phyloP scores from a whole-genome alignment of 108 stramenopile genomes.

The Parmales sp. region DNA sequence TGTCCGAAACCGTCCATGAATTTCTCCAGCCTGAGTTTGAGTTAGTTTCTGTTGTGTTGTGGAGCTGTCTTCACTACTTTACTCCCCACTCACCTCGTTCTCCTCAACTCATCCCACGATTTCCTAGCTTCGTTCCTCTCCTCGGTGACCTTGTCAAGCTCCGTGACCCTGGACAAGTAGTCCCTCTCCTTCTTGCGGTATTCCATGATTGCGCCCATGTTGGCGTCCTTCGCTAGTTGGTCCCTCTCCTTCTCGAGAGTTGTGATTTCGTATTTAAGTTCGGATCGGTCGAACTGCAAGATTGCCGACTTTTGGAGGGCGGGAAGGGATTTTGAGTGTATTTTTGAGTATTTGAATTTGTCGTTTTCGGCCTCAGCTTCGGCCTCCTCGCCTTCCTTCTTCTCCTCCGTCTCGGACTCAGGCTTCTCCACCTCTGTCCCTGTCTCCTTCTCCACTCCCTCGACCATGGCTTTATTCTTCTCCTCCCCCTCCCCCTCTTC shows the following conservation, averaged over 20 bases:
- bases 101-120: slow-evolving; percentile 80
- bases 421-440: slow-evolving; percentile 9
- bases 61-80: no score
- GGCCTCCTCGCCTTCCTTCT: slow-evolving; percentile 8
- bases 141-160: slow-evolving; percentile 81
- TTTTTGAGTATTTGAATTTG: not conserved
- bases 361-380: slow-evolving; percentile 8
- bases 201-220: slow-evolving; percentile 84
- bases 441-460: slow-evolving; percentile 20
- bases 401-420: slow-evolving; percentile 21
- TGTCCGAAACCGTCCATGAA: slow-evolving; percentile 95
- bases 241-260: slow-evolving; percentile 65
- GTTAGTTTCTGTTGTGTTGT: no score
- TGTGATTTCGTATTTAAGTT: slow-evolving; percentile 56
- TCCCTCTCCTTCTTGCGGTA: slow-evolving; percentile 84
- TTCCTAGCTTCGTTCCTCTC: slow-evolving; percentile 69
- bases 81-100: no score
- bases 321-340: slow-evolving; percentile 26
- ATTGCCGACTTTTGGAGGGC: slow-evolving; percentile 38
- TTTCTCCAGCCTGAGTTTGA: slow-evolving; percentile 85
- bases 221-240: slow-evolving; percentile 71
- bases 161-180: slow-evolving; percentile 67
- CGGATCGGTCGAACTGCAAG: slow-evolving; percentile 47
- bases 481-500: slow-evolving; percentile 31
- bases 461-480: slow-evolving; percentile 31